Base-by-base conservation (phyloP, 2,329 filamentous ascomycete genomes). In the Diaporthe sp. region DNA sequence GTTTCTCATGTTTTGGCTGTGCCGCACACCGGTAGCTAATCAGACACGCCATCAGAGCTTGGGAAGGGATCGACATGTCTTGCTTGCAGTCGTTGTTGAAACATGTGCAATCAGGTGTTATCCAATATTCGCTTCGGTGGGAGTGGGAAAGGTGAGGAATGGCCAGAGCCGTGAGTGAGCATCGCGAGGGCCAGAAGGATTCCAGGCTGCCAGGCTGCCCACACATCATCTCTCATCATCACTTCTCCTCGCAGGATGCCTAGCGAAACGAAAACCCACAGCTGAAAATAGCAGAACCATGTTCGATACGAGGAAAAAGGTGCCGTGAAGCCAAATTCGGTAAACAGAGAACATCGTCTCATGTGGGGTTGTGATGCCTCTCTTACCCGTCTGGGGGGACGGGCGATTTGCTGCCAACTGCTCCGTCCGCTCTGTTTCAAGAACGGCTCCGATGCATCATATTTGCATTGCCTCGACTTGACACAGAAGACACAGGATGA, bases 251-350 rank as follows among this genome's bases (percentile, higher is more conserved):
- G 25, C 30, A 60, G 54, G 40, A 60, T 57, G 35, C 38, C 25
- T 42, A n/a, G 67, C 57, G 50, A 40, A 45, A 70, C 67, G n/a
- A 3, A 38, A 22, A 33, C 33, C 54, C 54, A 50, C 54, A n/a
- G 40, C 35, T 22, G 40, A 38, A 38, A 60, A 60, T 38, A 58
- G 28, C 28, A 25, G 35, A 9, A 9, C 7, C 22, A 54, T 58
- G 17, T 33, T 35, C 42, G 25, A 45, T 10, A 47, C 40, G 60
- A 64, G 17, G 8, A n/a, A 15, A 33, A 47, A 4, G 17, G 17
- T 47, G 38, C 40, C 40, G 45, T 35, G 4, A 47, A n/a, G 25
- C 54, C 19, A 30, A 30, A 25, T 19, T 45, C 38, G 4, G 33
- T 12, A 35, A 30, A 68, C 54, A 3, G 54, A 54, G 28, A 50